Percentiles rank a stretch among this genome's conserved stretches.
phyloP scores from a whole-genome alignment of 2,329 filamentous ascomycete species.

The Stachybotrys chlorohalonatus region DNA sequence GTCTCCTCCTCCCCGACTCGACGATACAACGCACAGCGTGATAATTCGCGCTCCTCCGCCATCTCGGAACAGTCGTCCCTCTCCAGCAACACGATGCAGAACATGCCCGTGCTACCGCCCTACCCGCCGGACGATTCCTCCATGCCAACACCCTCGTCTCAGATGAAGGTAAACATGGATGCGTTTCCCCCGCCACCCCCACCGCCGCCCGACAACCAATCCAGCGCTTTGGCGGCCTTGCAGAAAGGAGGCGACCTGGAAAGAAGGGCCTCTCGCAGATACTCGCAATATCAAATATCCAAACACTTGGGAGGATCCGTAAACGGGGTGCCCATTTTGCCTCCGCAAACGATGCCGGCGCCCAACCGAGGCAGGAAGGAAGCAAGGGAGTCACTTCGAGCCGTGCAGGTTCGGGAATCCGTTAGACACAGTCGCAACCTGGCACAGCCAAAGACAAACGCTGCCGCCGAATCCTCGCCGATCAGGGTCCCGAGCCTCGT shows the following conservation, averaged over 20 bases:
- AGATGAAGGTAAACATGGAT: slow-evolving; percentile 46
- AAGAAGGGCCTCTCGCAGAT: slow-evolving; percentile 81
- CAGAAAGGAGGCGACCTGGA: slow-evolving; percentile 91
- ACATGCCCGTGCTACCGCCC: slow-evolving; percentile 63
- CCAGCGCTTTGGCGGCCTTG: slow-evolving; percentile 82
- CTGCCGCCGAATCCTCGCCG: slow-evolving; percentile 48
- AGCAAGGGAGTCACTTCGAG: slow-evolving; percentile 73
- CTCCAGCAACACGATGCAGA: slow-evolving; percentile 70
- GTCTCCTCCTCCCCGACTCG: slow-evolving; percentile 36
- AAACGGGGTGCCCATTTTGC: slow-evolving; percentile 78
- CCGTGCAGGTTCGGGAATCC: slow-evolving; percentile 46
- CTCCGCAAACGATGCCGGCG: slow-evolving; percentile 71
- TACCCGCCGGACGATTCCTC: slow-evolving; percentile 55
- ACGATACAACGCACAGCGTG: slow-evolving; percentile 37
- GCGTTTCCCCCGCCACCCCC: slow-evolving; percentile 63
- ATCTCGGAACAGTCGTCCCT: slow-evolving; percentile 55
- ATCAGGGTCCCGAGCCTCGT: slow-evolving; percentile 51
- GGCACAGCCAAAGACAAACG: slow-evolving; percentile 28
- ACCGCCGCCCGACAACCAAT: slow-evolving; percentile 62
- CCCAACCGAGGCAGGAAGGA: slow-evolving; percentile 76
- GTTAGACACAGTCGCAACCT: slow-evolving; percentile 41
- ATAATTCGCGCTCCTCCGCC: slow-evolving; percentile 40
- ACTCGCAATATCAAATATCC: slow-evolving; percentile 93
- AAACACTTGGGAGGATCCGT: slow-evolving; percentile 79
- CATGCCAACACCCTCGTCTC: slow-evolving; percentile 30